Base-by-base conservation (phyloP, 2,329 filamentous ascomycete species). In the Plectosphaerella sp. region DNA sequence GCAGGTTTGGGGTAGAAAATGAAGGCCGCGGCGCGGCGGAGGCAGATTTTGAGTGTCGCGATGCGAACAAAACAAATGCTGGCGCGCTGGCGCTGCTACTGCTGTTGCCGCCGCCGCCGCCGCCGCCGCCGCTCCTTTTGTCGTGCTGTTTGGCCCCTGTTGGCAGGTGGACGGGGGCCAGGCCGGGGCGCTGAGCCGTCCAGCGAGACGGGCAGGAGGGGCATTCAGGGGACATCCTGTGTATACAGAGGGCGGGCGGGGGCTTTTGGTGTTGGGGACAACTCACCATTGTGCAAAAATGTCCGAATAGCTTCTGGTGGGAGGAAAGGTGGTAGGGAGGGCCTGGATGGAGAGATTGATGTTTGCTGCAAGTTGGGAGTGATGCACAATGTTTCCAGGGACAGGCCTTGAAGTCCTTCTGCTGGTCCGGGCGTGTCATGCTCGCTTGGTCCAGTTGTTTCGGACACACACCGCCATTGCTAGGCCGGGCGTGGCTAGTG, bases 81-180 rank as follows among this genome's bases (percentile, higher is more conserved):
- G 10, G 41, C 16, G 37, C 12, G 37, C 37, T 15, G 12, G 22
- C 15, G n/a, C 12, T 9, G 8, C 37, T n/a, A 16, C 15, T 41
- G 37, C 35, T 37, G 3, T 22, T 43, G 16, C 16, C 41, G 41
- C 41, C 14, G 37, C 28, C 37, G 37, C 37, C 41, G 41, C 18
- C 41, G 41, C 16, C 37, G 37, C 37, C 41, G 41, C 18, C 41
- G 41, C 16, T n/a, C 7, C 41, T 18, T 9, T 14, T n/a, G 10
- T 41, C 37, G 14, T 37, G 45, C 22, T 48, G 47, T 48, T 41
- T 45, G 24, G 48, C 49, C 28, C 45, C 54, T 52, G 56, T 57
- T 57, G 56, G 56, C 56, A 41, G 56, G 56, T 57, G 56, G 43
- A 57, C 53, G 50, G 45, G 16, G 47, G 25, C 16, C 10, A 33